These are phyloP conservation scores for Malus orientalis DNA, from an alignment of 306 rosid genomes.

Conservation along the genomic window DNA sequence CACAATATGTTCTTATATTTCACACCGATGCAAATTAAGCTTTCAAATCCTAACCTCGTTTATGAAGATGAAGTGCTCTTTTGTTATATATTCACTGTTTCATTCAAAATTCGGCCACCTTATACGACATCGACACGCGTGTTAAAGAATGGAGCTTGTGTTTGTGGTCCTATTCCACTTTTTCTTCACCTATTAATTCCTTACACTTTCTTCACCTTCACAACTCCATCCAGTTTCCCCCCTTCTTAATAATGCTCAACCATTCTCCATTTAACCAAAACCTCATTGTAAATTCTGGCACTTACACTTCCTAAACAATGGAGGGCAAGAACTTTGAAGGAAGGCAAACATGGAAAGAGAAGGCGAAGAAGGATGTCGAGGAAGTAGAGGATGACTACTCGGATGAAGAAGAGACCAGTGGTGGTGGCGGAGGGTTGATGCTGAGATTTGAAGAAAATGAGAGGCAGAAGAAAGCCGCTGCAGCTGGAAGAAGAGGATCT, in stretches of 20 bases:
- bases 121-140: background rate
- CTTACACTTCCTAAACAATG: slow-evolving; percentile 25
- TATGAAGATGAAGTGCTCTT: background rate
- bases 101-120: slow-evolving; percentile 3
- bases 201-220: slow-evolving; percentile 9
- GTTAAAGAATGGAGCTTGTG: slow-evolving; percentile 3
- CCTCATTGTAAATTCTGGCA: background rate
- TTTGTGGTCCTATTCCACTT: slow-evolving; percentile 50
- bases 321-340: slow-evolving; percentile 45
- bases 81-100: background rate
- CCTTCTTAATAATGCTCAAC: background rate
- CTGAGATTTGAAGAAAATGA: slow-evolving; percentile 29
- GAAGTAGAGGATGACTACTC: slow-evolving; percentile 44
- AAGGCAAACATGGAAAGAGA: slow-evolving; percentile 35
- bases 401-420: slow-evolving; percentile 41
- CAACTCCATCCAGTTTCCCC: background rate
- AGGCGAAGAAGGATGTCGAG: slow-evolving; percentile 27
- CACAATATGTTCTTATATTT: background rate
- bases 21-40: background rate
- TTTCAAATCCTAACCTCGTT: background rate
- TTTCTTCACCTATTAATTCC: slow-evolving; percentile 22
- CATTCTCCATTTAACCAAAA: background rate
- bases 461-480: slow-evolving; percentile 31
- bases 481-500: slow-evolving; percentile 29
- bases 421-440: background rate